Conservation (phyloP, 495 filamentous ascomycete genomes). For the Trichoderma gamsii region DNA sequence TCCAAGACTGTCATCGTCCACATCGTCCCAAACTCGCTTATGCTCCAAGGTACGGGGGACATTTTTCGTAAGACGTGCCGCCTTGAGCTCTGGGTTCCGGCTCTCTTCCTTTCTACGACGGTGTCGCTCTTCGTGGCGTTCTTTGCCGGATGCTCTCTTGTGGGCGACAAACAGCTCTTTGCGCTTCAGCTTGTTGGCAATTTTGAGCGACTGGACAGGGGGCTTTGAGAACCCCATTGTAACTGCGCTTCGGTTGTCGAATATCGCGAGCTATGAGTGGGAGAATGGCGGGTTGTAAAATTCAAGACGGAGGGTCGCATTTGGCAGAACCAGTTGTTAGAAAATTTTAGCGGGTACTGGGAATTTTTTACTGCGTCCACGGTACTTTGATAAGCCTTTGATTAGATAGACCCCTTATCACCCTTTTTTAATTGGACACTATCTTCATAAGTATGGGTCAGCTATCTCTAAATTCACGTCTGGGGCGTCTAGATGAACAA, state of each 20-base stretch:
- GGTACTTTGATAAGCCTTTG: not conserved
- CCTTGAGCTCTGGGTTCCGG: constrained; percentile 69
- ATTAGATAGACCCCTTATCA: not conserved
- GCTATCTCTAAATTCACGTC: not conserved
- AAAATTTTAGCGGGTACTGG: constrained; percentile 6
- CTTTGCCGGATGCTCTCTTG: constrained; percentile 65
- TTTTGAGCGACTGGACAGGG: constrained; percentile 22
- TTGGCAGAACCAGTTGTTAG: not conserved
- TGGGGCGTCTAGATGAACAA: not conserved
- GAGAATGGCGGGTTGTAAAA: not conserved
- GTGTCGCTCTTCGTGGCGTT: constrained; percentile 71
- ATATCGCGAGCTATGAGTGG: not conserved
- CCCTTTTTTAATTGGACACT: not conserved
- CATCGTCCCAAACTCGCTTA: constrained; percentile 90
- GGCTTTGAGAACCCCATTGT: constrained; percentile 37
- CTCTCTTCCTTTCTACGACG: constrained; percentile 75
- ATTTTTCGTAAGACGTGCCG: constrained; percentile 67
- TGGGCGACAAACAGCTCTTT: constrained; percentile 68
- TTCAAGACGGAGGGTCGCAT: not conserved
- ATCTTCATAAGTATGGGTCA: not conserved
- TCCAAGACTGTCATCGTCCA: constrained; percentile 70
- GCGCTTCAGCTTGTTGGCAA: constrained; percentile 66
- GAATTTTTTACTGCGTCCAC: not conserved
- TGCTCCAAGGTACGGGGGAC: constrained; percentile 77
- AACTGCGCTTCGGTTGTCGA: constrained; percentile 4